These are phyloP conservation scores for Capsella bursapastoris DNA, from an alignment of 345 rosid genomes.

Conservation along the genomic window DNA sequence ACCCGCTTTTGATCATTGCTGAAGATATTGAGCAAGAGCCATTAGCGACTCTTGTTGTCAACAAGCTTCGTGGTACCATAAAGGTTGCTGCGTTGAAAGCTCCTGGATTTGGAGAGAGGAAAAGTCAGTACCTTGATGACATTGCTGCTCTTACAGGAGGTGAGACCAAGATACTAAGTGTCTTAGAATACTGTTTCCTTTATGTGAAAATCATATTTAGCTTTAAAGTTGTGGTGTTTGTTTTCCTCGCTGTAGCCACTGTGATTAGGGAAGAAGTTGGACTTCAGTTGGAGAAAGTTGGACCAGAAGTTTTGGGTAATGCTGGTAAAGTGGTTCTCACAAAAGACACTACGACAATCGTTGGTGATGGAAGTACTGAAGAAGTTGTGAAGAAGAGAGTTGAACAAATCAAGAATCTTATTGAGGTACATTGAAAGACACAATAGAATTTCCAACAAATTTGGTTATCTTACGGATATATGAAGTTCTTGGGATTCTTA, in stretches of 20 bases:
- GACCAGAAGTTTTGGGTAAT: slow-evolving; percentile 78
- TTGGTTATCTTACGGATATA: not conserved
- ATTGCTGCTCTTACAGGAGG: slow-evolving; percentile 84
- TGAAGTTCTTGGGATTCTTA: slow-evolving; percentile 6
- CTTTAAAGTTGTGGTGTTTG: not conserved
- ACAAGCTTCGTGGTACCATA: slow-evolving; percentile 82
- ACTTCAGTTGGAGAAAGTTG: slow-evolving; percentile 85
- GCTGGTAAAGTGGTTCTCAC: slow-evolving; percentile 95
- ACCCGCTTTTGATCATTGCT: slow-evolving; percentile 74
- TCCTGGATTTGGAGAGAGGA: slow-evolving; percentile 94
- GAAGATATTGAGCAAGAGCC: slow-evolving; percentile 98
- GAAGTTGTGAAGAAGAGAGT: slow-evolving; percentile 91
- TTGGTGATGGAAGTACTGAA: slow-evolving; percentile 95
- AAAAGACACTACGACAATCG: slow-evolving; percentile 83
- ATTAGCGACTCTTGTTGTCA: slow-evolving; percentile 88
- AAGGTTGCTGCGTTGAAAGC: slow-evolving; percentile 93
- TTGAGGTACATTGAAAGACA: slow-evolving; percentile 53
- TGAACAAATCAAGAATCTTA: slow-evolving; percentile 80
- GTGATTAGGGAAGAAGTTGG: slow-evolving; percentile 94
- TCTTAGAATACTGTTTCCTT: not conserved
- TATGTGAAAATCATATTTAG: not conserved
- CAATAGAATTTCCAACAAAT: not conserved
- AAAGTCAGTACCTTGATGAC: slow-evolving; percentile 92
- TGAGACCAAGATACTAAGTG: slow-evolving; percentile 20
- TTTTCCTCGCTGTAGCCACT: slow-evolving; percentile 46